Conservation (phyloP, 31 red algal genomes). For the Porphyra umbilicalis region DNA sequence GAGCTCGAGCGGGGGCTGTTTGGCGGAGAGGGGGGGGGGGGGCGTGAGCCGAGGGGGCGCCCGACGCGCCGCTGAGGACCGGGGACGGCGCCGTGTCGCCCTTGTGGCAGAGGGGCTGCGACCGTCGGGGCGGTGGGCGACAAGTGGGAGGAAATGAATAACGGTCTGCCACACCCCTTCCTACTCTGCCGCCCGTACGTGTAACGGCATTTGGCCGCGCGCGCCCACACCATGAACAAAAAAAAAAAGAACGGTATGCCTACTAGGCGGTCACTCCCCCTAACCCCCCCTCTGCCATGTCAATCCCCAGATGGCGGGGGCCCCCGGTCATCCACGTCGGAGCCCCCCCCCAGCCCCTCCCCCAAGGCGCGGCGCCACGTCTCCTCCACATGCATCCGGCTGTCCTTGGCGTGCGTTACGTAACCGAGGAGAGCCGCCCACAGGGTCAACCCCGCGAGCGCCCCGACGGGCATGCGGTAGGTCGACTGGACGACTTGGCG, state of each 20-base stretch:
- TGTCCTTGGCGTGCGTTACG: conserved; percentile 8
- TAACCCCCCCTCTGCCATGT: not conserved
- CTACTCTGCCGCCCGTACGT: too few relatives aligned
- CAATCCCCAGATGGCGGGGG: not conserved
- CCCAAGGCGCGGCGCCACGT: not conserved
- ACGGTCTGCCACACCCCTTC: too few relatives aligned
- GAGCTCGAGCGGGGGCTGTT: not conserved
- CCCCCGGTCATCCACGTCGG: not conserved
- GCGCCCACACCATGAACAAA: not conserved
- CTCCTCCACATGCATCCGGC: conserved; percentile 1
- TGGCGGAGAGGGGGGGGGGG: not conserved
- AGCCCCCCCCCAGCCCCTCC: not conserved
- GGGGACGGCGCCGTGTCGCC: too few relatives aligned
- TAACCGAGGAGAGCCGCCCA: not conserved
- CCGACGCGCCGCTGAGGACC: too few relatives aligned
- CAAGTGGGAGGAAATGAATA: too few relatives aligned
- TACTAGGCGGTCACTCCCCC: not conserved
- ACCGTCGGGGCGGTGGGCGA: too few relatives aligned
- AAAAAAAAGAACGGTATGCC: not conserved
- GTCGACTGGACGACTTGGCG: not conserved
- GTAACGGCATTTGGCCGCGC: too few relatives aligned
- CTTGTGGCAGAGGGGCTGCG: too few relatives aligned
- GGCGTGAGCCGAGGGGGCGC: too few relatives aligned
- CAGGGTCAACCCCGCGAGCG: not conserved
- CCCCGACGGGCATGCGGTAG: not conserved